phyloP scores from a whole-genome alignment of 176 grass and related monocot genomes.

The Microstegium vimineum region DNA sequence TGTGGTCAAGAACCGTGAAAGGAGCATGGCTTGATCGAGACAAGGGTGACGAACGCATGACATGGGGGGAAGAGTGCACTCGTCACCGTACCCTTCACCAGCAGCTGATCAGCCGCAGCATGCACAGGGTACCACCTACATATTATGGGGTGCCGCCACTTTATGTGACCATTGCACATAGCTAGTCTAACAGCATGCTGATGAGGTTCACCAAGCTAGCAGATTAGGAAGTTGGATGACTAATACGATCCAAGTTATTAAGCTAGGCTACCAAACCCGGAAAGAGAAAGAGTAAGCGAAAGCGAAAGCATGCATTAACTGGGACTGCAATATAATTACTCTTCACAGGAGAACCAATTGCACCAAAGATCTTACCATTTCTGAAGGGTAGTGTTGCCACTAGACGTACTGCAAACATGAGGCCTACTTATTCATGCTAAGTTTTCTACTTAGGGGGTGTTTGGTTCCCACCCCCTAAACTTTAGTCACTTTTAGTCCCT shows the following conservation, averaged over 20 bases:
- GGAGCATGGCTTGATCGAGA: neutral
- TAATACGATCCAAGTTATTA: neutral
- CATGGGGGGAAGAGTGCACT: conserved; percentile 19
- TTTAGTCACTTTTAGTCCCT: too few species aligned
- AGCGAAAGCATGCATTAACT: neutral
- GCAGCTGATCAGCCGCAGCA: neutral
- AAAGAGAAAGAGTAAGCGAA: neutral
- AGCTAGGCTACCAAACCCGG: neutral
- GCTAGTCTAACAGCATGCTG: neutral
- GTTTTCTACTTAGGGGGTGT: neutral
- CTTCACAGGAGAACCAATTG: neutral
- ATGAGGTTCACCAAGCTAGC: neutral
- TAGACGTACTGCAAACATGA: neutral
- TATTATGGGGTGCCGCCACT: neutral
- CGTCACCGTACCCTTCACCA: neutral
- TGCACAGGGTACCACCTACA: neutral
- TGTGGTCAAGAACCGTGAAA: neutral
- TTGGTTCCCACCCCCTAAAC: too few species aligned
- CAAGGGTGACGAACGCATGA: conserved; percentile 47
- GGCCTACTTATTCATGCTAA: neutral
- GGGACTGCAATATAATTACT: neutral
- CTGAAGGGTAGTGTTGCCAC: neutral
- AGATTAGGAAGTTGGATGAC: neutral
- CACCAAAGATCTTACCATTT: too few species aligned
- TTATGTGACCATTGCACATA: neutral